Percentiles rank a stretch among this genome's conserved stretches.
Evolutionary conservation across 129 eudicot species (phyloP).

Genomic region (Apium graveolens): DNA sequence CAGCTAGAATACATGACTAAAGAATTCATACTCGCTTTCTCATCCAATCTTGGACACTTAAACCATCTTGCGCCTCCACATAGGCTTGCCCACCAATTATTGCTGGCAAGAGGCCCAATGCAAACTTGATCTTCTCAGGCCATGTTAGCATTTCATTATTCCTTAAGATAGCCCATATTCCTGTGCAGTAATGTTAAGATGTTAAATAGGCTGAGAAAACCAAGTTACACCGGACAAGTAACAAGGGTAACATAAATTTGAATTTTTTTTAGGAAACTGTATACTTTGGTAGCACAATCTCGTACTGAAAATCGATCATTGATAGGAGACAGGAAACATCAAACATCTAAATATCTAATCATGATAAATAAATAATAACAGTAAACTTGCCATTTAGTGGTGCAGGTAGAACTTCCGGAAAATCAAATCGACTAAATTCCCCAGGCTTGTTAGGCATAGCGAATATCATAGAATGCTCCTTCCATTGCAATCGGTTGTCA

Average conservation of each 20-base stretch:
- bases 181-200: constrained; percentile 29
- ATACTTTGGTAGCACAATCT: background rate
- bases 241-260: background rate
- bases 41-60: constrained; percentile 97
- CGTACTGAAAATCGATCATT: background rate
- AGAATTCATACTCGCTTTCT: constrained; percentile 66
- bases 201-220: background rate
- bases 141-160: constrained; percentile 98
- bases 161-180: constrained; percentile 90
- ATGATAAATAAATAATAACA: background rate
- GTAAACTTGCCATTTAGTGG: constrained; percentile 72
- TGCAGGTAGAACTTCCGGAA: constrained; percentile 86
- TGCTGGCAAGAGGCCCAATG: constrained; percentile 95
- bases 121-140: constrained; percentile 98
- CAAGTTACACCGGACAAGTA: background rate
- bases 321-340: background rate
- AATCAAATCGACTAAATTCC: constrained; percentile 88
- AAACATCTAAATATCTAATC: background rate
- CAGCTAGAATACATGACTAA: constrained; percentile 1
- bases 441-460: constrained; percentile 98
- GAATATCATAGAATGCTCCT: constrained; percentile 96
- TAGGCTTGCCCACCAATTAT: constrained; percentile 91
- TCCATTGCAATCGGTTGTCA: constrained; percentile 93
- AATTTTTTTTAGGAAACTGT: background rate
- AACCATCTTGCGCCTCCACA: constrained; percentile 97